Evolutionary conservation across 2,329 filamentous ascomycete genomes (phyloP).

Genomic region (Ambrosiella cleistominuta): DNA sequence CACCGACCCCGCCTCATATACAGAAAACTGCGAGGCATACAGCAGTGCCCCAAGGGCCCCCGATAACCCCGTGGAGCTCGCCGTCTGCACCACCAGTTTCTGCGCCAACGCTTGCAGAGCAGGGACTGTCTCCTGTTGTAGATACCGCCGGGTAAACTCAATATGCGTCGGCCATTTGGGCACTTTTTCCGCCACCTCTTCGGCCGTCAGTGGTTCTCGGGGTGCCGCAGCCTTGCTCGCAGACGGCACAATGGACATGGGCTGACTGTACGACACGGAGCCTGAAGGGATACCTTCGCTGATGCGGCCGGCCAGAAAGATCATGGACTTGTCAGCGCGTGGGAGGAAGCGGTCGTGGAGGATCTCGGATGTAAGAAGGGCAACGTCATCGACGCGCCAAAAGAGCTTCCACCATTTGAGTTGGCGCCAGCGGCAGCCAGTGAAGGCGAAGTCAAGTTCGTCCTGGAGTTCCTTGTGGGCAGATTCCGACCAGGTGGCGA

Average conservation of each 20-base stretch:
- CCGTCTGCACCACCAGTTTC: conserved; percentile 55
- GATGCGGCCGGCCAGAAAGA: conserved; percentile 66
- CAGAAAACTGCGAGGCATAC: conserved; percentile 37
- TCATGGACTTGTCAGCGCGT: conserved; percentile 60
- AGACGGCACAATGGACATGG: conserved; percentile 15
- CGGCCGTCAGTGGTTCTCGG: conserved; percentile 8
- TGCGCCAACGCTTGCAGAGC: conserved; percentile 57
- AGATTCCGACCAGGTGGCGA: conserved; percentile 57
- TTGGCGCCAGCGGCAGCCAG: conserved; percentile 58
- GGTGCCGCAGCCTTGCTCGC: not conserved
- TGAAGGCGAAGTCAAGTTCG: conserved; percentile 61
- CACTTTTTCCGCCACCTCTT: conserved; percentile 14
- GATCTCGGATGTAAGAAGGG: conserved; percentile 65
- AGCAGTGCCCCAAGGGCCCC: conserved; percentile 35
- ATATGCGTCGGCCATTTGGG: conserved; percentile 59
- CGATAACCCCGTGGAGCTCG: conserved; percentile 52
- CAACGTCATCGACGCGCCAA: conserved; percentile 85
- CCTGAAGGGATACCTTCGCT: conserved; percentile 27
- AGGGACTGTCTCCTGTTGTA: conserved; percentile 49
- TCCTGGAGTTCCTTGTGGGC: conserved; percentile 72
- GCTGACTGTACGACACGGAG: conserved; percentile 21
- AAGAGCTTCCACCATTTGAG: conserved; percentile 90
- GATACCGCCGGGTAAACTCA: conserved; percentile 46
- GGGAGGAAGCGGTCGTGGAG: conserved; percentile 60
- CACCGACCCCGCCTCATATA: conserved; percentile 46